These are phyloP conservation scores for Prototheca cutis DNA, from an alignment of 163 green algal genomes.

Conservation along the genomic window DNA sequence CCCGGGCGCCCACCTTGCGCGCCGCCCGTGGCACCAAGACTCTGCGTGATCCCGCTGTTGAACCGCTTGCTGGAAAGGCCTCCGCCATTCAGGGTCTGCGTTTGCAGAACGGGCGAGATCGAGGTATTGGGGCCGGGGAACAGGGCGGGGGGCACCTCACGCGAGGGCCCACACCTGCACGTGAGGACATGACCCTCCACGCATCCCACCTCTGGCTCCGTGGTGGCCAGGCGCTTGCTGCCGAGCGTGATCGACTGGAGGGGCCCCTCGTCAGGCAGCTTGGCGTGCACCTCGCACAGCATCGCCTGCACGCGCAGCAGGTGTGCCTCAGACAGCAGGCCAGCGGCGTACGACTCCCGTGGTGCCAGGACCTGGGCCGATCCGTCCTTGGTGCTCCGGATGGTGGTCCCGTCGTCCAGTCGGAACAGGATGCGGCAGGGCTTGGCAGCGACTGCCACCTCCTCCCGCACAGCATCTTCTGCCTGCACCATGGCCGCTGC, in stretches of 20 bases:
- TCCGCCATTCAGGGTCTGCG: too few relatives aligned
- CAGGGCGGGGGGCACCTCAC: too few relatives aligned
- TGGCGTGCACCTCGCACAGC: constrained; percentile 29
- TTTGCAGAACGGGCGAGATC: too few relatives aligned
- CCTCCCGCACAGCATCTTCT: not conserved
- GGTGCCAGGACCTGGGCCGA: constrained; percentile 5
- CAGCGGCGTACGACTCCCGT: constrained; percentile 7
- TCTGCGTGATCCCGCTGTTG: too few relatives aligned
- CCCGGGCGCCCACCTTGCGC: too few relatives aligned
- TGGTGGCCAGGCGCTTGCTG: constrained; percentile 26
- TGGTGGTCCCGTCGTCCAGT: constrained; percentile 31
- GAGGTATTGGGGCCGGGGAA: too few relatives aligned
- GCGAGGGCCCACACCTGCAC: too few relatives aligned
- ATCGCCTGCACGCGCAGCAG: constrained; percentile 23
- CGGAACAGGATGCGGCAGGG: constrained; percentile 9
- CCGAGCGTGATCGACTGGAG: constrained; percentile 21
- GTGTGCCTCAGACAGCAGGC: constrained; percentile 19
- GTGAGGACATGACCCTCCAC: too few relatives aligned
- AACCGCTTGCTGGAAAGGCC: too few relatives aligned
- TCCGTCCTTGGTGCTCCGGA: constrained; percentile 2
- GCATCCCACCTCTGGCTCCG: constrained; percentile 24
- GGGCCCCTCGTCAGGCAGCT: constrained; percentile 29
- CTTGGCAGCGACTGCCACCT: not conserved
- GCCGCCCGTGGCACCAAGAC: too few relatives aligned
- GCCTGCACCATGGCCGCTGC: constrained; percentile 1